phyloP scores from a whole-genome alignment of 2,329 filamentous ascomycete genomes.

The Laburnicola sp. region DNA sequence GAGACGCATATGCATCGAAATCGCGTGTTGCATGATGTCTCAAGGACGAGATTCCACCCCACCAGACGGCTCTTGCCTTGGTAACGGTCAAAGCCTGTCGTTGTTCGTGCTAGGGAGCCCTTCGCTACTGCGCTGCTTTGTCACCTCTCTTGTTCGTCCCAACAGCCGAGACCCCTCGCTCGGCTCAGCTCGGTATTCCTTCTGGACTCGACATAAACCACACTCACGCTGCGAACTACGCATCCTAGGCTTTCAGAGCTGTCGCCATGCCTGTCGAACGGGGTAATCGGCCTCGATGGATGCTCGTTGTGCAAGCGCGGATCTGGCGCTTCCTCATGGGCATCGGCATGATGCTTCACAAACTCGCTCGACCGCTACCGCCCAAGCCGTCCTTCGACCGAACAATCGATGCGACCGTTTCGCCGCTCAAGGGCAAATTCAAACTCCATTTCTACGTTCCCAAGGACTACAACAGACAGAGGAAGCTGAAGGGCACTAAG shows the following conservation, averaged over 20 bases:
- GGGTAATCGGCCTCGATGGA: conserved; percentile 56
- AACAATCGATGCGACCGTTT: conserved; percentile 56
- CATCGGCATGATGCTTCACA: conserved; percentile 70
- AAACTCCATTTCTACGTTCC: conserved; percentile 65
- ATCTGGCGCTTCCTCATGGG: conserved; percentile 70
- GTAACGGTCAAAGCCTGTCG: neutral
- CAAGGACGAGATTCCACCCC: neutral
- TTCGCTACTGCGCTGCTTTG: conserved; percentile 1
- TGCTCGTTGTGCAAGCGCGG: conserved; percentile 64
- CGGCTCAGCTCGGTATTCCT: conserved; percentile 19
- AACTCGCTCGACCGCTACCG: conserved; percentile 62
- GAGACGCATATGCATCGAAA: neutral
- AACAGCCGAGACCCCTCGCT: conserved; percentile 12
- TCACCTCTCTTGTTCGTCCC: conserved; percentile 1
- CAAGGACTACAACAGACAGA: conserved; percentile 50
- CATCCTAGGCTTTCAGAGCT: too few relatives aligned
- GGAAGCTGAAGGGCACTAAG: conserved; percentile 46
- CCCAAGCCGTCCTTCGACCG: conserved; percentile 63
- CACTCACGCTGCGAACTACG: conserved; percentile 1
- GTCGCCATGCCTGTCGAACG: conserved; percentile 23
- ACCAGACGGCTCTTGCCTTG: neutral
- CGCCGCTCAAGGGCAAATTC: conserved; percentile 52
- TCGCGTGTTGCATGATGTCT: neutral
- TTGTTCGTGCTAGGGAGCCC: neutral
- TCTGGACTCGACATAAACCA: neutral